Base-by-base conservation (phyloP, 2,329 filamentous ascomycete species). In the Ambrosiella beaveri region DNA sequence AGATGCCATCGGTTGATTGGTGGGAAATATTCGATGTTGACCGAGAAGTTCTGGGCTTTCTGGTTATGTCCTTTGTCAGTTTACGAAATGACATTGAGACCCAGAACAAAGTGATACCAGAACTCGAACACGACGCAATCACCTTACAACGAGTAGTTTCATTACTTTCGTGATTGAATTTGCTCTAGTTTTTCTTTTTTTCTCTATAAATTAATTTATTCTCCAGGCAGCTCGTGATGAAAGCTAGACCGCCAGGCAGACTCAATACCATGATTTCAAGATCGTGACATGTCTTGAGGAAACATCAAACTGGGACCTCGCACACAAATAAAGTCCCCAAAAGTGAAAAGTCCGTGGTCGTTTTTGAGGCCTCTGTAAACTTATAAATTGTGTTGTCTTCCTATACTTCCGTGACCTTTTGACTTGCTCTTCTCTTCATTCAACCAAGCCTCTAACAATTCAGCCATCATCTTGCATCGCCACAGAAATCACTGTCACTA, bases 21-120 rank as follows among this genome's bases (percentile, higher is more conserved):
- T 98, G 93, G 93, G 90, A 96, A 69, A 88, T 97, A 0, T 97
- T 97, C 68, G 93, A 98, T 69, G 87, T 93, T 7, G 90, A 96
- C 65, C 77, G 93, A 55, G 93, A 98, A 73, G 89, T 95, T 68
- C 75, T 98, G 40, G 93, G 93, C 0, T 97, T 97, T 64, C 70
- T 97, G 59, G 89, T 95, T 2, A 87, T 96, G 9, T 89, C 78
- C 0, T 80, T 96, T 78, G 75, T 81, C 62, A 96, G 90, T 65
- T 73, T 94, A 57, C 82, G 85, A 62, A 82, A 80, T 0, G 88
- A 85, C 70, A 80, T 82, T 57, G 71, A 70, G 61, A 74, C 74
- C 47, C 82, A 86, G 65, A 76, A 70, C 64, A 74, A 75, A 55
- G 76, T 75, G 55, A 77, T 80, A 72, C 72, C 73, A n/a, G 69